phyloP scores from a whole-genome alignment of 2,329 filamentous ascomycete genomes.

The Acrocalymma vagum region DNA sequence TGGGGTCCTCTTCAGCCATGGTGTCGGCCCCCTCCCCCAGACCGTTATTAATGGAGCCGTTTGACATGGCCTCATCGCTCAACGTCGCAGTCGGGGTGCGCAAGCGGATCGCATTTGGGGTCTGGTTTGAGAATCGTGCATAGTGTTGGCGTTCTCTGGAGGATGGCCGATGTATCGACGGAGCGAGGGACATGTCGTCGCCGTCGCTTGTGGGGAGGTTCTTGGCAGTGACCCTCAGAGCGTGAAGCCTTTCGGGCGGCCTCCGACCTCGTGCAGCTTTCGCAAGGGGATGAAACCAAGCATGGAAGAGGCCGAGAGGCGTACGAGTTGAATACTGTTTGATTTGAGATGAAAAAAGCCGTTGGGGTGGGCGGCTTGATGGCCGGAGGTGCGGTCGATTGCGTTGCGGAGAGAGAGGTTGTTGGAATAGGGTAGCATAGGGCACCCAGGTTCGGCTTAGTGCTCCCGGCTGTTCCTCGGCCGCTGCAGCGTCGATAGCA shows the following conservation, averaged over 20 bases:
- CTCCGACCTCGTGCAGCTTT: conserved; percentile 52
- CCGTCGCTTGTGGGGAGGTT: conserved; percentile 39
- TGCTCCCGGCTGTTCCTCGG: neutral
- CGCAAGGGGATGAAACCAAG: conserved; percentile 47
- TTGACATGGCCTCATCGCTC: conserved; percentile 54
- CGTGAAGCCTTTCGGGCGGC: conserved; percentile 48
- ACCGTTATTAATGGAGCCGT: conserved; percentile 46
- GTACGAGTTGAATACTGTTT: conserved; percentile 35
- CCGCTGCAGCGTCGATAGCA: neutral
- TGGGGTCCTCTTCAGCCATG: conserved; percentile 56
- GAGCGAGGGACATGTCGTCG: conserved; percentile 46
- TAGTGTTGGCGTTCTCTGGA: conserved; percentile 52
- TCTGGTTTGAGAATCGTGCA: conserved; percentile 47
- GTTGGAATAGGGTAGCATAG: conserved; percentile 18
- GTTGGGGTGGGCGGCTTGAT: conserved; percentile 42
- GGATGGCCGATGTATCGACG: conserved; percentile 49
- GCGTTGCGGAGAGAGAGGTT: conserved; percentile 28
- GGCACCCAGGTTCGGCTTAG: conserved; percentile 6
- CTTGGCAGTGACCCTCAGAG: conserved; percentile 48
- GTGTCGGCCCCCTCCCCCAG: conserved; percentile 50
- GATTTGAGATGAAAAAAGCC: conserved; percentile 43
- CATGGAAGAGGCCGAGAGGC: conserved; percentile 47
- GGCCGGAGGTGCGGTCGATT: conserved; percentile 40
- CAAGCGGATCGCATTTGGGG: conserved; percentile 46
- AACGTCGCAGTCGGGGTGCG: conserved; percentile 53